Conservation (phyloP, 108 stramenopile species). For the Cyclotella atomus region DNA sequence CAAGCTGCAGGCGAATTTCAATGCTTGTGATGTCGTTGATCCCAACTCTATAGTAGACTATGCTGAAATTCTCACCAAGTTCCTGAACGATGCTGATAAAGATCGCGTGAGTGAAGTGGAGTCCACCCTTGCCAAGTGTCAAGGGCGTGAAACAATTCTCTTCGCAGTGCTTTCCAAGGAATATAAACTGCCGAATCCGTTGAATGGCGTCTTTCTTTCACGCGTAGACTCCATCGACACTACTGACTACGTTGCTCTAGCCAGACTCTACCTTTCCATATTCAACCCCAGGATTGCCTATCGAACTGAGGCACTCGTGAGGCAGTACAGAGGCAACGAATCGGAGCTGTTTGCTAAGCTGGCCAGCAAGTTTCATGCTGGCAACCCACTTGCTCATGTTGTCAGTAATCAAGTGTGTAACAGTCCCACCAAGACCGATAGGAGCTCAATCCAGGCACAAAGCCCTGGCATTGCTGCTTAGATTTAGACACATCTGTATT, state of each 20-base stretch:
- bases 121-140: background rate
- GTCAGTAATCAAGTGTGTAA: too few relatives aligned
- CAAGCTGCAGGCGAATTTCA: conserved; percentile 3
- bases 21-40: conserved; percentile 5
- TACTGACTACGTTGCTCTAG: background rate
- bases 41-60: background rate
- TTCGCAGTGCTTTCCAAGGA: conserved; percentile 7
- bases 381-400: background rate
- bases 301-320: background rate
- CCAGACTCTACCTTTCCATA: background rate
- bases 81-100: background rate
- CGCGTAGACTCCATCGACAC: background rate
- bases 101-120: background rate
- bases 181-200: background rate
- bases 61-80: background rate
- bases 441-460: background rate
- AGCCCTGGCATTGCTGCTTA: conserved; percentile 12
- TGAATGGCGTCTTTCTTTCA: conserved; percentile 2
- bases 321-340: conserved; percentile 4
- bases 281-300: background rate
- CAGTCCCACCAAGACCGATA: background rate
- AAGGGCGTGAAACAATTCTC: conserved; percentile 8
- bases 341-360: conserved; percentile 8
- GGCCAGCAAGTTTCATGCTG: background rate
- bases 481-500: background rate